Base-by-base conservation (phyloP, 2,329 filamentous ascomycete genomes). In the Talaromyces islandicus region DNA sequence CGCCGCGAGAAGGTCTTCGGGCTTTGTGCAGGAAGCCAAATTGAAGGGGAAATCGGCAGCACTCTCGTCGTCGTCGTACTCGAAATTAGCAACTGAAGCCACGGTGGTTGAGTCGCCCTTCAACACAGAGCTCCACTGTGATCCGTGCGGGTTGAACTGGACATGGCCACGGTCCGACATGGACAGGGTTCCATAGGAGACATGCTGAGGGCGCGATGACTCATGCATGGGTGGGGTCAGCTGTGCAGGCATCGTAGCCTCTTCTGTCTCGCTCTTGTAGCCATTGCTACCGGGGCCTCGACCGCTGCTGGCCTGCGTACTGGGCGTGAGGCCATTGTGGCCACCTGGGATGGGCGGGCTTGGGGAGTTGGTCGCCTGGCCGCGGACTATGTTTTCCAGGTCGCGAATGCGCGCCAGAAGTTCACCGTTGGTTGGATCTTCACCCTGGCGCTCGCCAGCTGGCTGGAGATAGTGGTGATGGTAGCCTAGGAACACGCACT, bases 401-500 rank as follows among this genome's bases (percentile, higher is more conserved):
- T 73, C 70, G 35, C 69, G 69, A 59, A 76, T 71, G 17, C 73
- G 69, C 6, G 69, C 67, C 24, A 76, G 63, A 17, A 75, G 59
- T 54, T 72, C 69, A 27, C 74, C 71, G 17, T 69, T 65, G 1
- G 62, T 59, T 43, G 65, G 55, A 29, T 73, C 70, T 1, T 59
- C 61, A 17, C 64, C 35, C 6, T 66, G 60, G 1, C 63, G 56
- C 25, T 32, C 25, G 25, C 17, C 21, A n/a, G 51, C n/a, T 21
- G 70, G 67, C 29, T 71, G 67, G 6, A 66, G 64, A 43, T 68
- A 70, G 24, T 72, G 62, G 46, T 71, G 65, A 11, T 71, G 71
- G 27, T 73, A 71, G 41, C 72, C 71, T 2, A 73, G 68, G 51
- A 73, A 75, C 61, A 76, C 69, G 51, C 73, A 74, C 58, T 75